Evolutionary conservation across 2,329 filamentous ascomycete species (phyloP).

Genomic region (Pyrenochaeta sp.): DNA sequence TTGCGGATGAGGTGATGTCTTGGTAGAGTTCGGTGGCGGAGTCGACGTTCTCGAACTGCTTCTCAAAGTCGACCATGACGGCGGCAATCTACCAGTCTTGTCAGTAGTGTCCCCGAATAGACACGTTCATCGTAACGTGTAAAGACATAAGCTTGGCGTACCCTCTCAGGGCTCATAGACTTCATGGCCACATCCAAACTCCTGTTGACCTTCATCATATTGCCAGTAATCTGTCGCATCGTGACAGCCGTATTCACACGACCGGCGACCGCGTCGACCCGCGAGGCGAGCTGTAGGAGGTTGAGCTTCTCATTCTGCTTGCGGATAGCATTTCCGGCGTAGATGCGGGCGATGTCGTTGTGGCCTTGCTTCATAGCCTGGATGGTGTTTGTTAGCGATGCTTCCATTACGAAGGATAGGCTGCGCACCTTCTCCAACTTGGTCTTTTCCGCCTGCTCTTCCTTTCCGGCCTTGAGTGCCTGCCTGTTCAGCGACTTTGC

Average conservation of each 20-base stretch:
- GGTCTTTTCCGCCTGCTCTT: conserved; percentile 67
- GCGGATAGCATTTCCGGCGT: conserved; percentile 69
- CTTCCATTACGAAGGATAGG: not conserved
- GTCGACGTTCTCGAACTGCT: conserved; percentile 62
- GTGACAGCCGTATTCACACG: conserved; percentile 71
- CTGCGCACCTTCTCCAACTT: conserved; percentile 66
- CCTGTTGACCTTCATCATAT: conserved; percentile 69
- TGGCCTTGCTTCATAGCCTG: conserved; percentile 68
- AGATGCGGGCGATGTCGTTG: conserved; percentile 69
- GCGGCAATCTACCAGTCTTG: conserved; percentile 62
- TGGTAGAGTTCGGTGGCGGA: conserved; percentile 76
- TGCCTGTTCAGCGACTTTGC: conserved; percentile 70
- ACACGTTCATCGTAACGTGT: not conserved
- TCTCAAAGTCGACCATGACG: conserved; percentile 73
- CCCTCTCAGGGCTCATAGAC: conserved; percentile 69
- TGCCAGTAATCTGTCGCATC: conserved; percentile 68
- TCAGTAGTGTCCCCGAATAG: conserved; percentile 6
- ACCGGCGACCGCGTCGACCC: conserved; percentile 68
- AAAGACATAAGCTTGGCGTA: conserved; percentile 36
- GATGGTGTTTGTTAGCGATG: not conserved
- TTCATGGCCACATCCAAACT: conserved; percentile 71
- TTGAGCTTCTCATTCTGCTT: conserved; percentile 71
- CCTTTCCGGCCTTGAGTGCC: conserved; percentile 68
- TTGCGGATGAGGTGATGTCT: conserved; percentile 82
- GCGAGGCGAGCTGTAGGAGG: conserved; percentile 63